Evolutionary conservation across 1,284 basidiomycete genomes (phyloP).

Genomic region (Trichosporon sp.): DNA sequence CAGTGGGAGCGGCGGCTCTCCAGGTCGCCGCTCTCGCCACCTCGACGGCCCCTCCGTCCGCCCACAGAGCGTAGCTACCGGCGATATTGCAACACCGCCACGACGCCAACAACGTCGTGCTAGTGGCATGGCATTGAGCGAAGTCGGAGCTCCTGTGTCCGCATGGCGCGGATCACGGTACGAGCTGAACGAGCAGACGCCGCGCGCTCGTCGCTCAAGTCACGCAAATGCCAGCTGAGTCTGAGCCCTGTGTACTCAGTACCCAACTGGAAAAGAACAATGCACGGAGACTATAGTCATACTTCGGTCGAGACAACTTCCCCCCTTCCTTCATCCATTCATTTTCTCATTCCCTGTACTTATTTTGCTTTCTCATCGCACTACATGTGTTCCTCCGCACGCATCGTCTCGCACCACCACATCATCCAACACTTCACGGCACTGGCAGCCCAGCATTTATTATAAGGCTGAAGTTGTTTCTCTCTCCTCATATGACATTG

Average conservation of each 20-base stretch:
- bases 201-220: neutral
- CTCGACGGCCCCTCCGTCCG: neutral
- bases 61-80: neutral
- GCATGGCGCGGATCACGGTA: constrained; percentile 11
- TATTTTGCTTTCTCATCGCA: neutral
- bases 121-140: constrained; percentile 9
- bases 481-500: neutral
- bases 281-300: neutral
- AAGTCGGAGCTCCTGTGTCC: constrained; percentile 9
- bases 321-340: neutral
- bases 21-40: constrained; percentile 8
- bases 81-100: neutral
- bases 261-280: neutral
- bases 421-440: neutral
- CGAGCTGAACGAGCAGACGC: neutral
- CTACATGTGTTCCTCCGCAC: neutral
- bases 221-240: neutral
- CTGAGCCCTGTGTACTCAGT: too few relatives aligned
- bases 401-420: neutral
- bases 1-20: constrained; percentile 4
- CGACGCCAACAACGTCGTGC: constrained; percentile 6
- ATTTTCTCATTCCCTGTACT: neutral
- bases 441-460: neutral
- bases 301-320: neutral
- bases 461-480: neutral